phyloP scores from a whole-genome alignment of 352 stramenopile species.

The Pythium dissimile region DNA sequence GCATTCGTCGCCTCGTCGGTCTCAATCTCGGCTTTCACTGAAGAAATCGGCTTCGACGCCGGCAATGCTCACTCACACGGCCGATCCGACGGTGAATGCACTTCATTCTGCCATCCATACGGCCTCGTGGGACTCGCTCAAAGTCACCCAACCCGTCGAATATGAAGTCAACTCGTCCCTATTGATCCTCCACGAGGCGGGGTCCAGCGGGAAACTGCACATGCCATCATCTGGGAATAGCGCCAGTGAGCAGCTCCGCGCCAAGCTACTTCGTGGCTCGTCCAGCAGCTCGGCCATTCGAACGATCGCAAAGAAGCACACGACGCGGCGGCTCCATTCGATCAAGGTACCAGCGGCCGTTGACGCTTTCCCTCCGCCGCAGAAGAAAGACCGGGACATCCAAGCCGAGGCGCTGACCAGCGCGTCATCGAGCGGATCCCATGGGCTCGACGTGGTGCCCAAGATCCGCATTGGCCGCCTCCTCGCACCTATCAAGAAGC shows the following conservation, averaged over 20 bases:
- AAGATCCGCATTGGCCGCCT: constrained; percentile 43
- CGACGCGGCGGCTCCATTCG: constrained; percentile 39
- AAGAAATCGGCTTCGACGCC: constrained; percentile 4
- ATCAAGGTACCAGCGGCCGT: constrained; percentile 44
- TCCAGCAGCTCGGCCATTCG: constrained; percentile 26
- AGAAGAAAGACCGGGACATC: constrained; percentile 7
- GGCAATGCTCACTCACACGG: not conserved
- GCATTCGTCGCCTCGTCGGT: too few species aligned
- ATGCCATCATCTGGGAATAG: constrained; percentile 15
- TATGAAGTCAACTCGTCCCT: constrained; percentile 62
- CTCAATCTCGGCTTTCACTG: not conserved
- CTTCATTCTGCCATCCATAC: constrained; percentile 16
- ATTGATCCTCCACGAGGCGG: constrained; percentile 47
- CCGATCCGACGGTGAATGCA: not conserved
- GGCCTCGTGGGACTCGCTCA: constrained; percentile 47
- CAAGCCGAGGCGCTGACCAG: constrained; percentile 3
- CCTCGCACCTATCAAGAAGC: constrained; percentile 47
- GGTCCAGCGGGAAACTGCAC: constrained; percentile 25
- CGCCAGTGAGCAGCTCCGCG: constrained; percentile 1
- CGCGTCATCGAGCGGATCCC: not conserved
- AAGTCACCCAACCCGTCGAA: constrained; percentile 42
- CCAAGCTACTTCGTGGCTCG: constrained; percentile 5
- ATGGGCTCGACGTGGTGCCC: constrained; percentile 33
- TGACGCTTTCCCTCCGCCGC: constrained; percentile 36
- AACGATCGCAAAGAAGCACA: constrained; percentile 48